Evolutionary conservation across 345 rosid species (phyloP).

Genomic region (Eucalyptus tenuipes): DNA sequence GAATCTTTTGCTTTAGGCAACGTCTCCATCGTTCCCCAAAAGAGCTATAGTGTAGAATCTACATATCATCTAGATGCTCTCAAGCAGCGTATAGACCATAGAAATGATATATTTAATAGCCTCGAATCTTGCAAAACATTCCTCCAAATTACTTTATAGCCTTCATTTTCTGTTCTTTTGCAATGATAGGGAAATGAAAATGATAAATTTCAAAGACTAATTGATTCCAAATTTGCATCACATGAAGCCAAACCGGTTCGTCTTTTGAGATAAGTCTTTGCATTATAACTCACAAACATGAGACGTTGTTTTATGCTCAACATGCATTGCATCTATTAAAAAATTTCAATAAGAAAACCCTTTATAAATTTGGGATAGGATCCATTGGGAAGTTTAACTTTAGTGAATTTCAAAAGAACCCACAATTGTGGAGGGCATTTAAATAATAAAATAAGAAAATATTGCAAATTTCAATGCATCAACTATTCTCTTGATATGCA

Average conservation of each 20-base stretch:
- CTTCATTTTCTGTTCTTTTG: background rate
- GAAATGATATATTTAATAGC: background rate
- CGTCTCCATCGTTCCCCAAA: background rate
- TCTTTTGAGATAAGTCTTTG: background rate
- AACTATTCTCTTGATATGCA: fast-evolving
- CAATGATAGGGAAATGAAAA: background rate
- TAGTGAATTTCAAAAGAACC: background rate
- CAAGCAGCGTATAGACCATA: background rate
- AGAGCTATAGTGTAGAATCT: background rate
- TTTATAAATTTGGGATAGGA: background rate
- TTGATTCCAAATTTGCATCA: background rate
- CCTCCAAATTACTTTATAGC: background rate
- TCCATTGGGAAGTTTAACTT: background rate
- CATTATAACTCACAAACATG: background rate
- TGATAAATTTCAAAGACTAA: background rate
- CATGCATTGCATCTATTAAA: background rate
- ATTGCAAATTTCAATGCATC: background rate
- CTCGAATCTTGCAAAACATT: background rate
- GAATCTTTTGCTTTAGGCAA: background rate
- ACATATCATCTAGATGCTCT: background rate
- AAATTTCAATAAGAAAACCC: background rate
- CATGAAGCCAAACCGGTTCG: background rate
- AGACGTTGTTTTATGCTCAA: background rate
- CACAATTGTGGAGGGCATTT: background rate
- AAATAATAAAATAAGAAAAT: background rate